Conservation (phyloP, 1,284 basidiomycete genomes). For the Tilletia walkeri region DNA sequence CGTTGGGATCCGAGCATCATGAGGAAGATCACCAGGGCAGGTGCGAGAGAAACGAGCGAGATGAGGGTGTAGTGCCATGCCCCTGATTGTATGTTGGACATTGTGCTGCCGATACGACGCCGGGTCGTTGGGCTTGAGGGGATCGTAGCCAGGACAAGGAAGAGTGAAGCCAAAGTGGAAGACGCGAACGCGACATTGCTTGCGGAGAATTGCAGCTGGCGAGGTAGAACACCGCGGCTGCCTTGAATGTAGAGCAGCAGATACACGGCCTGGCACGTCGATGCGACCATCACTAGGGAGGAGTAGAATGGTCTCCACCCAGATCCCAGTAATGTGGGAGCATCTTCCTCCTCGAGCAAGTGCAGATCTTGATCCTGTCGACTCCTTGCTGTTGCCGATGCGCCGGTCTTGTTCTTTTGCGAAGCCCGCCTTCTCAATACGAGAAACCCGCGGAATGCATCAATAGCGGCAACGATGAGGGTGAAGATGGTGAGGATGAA, state of each 20-base stretch:
- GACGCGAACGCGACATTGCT: constrained; percentile 8
- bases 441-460: constrained; percentile 1
- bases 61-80: not conserved
- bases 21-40: constrained; percentile 6
- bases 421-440: not conserved
- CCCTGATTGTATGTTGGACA: not conserved
- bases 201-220: not conserved
- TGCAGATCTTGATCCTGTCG: not conserved
- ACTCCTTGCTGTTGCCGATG: no score
- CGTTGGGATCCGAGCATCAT: not conserved
- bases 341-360: constrained; percentile 15
- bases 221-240: not conserved
- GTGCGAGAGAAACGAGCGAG: not conserved
- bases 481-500: not conserved
- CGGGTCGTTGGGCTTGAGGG: constrained; percentile 1
- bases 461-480: not conserved
- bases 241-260: constrained; percentile 7
- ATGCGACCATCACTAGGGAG: not conserved
- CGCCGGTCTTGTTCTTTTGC: not conserved
- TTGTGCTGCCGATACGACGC: not conserved
- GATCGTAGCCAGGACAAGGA: constrained; percentile 4
- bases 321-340: not conserved
- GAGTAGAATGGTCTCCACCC: constrained; percentile 12
- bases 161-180: not conserved
- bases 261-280: not conserved